These are phyloP conservation scores for Penicillium concentricum DNA, from an alignment of 2,329 filamentous ascomycete genomes.

Conservation along the genomic window DNA sequence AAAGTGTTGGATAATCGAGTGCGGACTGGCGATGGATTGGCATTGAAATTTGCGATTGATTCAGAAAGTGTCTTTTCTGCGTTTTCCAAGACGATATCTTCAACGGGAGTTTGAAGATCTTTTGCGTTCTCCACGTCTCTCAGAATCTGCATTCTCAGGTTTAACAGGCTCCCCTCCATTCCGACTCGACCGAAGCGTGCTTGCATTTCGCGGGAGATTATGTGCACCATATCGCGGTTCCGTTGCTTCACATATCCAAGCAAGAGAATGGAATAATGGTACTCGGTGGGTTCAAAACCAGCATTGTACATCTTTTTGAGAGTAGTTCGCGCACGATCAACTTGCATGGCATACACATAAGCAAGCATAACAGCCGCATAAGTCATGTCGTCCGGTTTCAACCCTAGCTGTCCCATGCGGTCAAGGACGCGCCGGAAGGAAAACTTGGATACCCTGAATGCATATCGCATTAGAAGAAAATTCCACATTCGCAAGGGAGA, in stretches of 20 bases:
- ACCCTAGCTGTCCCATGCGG: constrained; percentile 53
- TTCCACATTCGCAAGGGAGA: constrained; percentile 73
- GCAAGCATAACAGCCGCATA: constrained; percentile 63
- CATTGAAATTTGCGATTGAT: constrained; percentile 39
- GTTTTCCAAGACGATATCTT: constrained; percentile 28
- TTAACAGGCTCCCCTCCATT: constrained; percentile 36
- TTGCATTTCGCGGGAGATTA: constrained; percentile 48
- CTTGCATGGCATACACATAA: constrained; percentile 53
- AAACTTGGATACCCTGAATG: constrained; percentile 59
- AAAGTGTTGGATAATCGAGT: constrained; percentile 31
- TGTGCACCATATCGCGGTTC: constrained; percentile 50
- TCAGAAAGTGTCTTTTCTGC: constrained; percentile 40
- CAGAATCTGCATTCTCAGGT: constrained; percentile 35
- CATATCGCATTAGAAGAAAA: constrained; percentile 67
- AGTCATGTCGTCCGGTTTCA: constrained; percentile 57
- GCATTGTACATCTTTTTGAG: constrained; percentile 40
- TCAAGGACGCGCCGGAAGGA: constrained; percentile 55
- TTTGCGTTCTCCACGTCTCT: constrained; percentile 32
- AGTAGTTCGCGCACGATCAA: constrained; percentile 57
- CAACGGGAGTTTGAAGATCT: constrained; percentile 9
- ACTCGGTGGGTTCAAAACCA: constrained; percentile 40
- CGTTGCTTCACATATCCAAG: constrained; percentile 51
- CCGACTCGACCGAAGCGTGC: constrained; percentile 36
- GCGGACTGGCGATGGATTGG: constrained; percentile 46
- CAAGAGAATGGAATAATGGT: constrained; percentile 50